phyloP scores from a whole-genome alignment of 106 monocot species.

The Dioscorea dumetorum region DNA sequence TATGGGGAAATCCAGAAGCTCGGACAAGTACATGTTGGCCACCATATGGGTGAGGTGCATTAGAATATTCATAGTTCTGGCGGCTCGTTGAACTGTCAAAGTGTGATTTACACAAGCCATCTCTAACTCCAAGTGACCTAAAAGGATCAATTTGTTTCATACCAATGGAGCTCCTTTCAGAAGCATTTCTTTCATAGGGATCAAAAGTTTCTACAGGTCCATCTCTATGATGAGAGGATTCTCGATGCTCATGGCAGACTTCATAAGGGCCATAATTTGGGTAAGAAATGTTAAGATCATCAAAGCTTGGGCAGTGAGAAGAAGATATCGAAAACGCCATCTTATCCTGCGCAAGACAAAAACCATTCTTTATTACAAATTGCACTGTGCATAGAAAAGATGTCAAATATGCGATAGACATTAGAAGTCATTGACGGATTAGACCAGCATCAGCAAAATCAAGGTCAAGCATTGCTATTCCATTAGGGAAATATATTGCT shows the following conservation, averaged over 20 bases:
- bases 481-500: too few relatives aligned
- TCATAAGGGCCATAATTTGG: constrained; percentile 4
- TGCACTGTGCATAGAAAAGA: background rate
- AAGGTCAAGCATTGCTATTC: too few relatives aligned
- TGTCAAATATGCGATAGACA: too few relatives aligned
- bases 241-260: constrained; percentile 4
- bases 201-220: constrained; percentile 5
- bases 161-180: constrained; percentile 9
- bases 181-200: constrained; percentile 5
- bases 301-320: constrained; percentile 6
- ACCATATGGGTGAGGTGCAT: background rate
- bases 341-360: constrained; percentile 15
- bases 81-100: constrained; percentile 13
- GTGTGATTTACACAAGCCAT: constrained; percentile 3
- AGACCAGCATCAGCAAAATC: background rate
- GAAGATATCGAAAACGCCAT: constrained; percentile 6
- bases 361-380: background rate
- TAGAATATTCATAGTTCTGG: constrained; percentile 3
- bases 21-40: constrained; percentile 2
- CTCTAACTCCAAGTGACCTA: constrained; percentile 4
- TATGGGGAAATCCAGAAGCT: constrained; percentile 5
- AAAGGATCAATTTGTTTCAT: constrained; percentile 4
- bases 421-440: background rate
- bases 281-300: background rate
- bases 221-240: constrained; percentile 17